A percentile compares a stretch with the other conserved stretches of the same genome.
phyloP scores from a whole-genome alignment of 73 alveolate species.

The Paraurostyla sp. region DNA sequence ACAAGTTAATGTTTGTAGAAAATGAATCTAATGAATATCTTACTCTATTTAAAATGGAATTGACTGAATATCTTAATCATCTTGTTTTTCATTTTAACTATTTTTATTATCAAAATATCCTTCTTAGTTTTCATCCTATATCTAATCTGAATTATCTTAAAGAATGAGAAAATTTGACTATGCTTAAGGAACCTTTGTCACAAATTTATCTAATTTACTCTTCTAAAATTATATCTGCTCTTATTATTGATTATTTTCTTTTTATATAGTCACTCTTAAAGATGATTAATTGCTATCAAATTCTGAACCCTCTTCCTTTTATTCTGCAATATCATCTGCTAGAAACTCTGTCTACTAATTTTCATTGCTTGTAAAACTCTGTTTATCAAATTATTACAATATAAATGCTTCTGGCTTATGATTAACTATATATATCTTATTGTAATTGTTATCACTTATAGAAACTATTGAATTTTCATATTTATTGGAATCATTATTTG shows the following conservation, averaged over 20 bases:
- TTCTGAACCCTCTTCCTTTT: too few species aligned
- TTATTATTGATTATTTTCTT: neutral
- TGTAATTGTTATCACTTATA: too few species aligned
- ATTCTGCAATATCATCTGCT: too few species aligned
- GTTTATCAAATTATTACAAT: too few species aligned
- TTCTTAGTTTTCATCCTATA: neutral
- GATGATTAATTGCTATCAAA: too few species aligned
- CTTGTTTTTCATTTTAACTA: too few species aligned
- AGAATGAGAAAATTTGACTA: neutral
- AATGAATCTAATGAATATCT: conserved; percentile 31
- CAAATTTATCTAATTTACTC: neutral
- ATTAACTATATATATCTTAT: too few species aligned
- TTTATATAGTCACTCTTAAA: neutral
- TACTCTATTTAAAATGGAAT: neutral
- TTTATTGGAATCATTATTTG: neutral
- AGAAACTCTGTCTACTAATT: too few species aligned
- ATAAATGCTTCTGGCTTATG: too few species aligned
- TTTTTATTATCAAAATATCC: neutral
- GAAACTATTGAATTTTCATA: neutral
- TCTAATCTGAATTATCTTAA: neutral
- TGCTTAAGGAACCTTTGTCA: neutral
- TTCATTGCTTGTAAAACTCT: too few species aligned
- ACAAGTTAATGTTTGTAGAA: conserved; percentile 8
- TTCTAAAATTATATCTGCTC: neutral
- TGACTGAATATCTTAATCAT: too few species aligned